Evolutionary conservation across 805 yeast genomes (phyloP).

Genomic region (Yamadazyma laniorum): DNA sequence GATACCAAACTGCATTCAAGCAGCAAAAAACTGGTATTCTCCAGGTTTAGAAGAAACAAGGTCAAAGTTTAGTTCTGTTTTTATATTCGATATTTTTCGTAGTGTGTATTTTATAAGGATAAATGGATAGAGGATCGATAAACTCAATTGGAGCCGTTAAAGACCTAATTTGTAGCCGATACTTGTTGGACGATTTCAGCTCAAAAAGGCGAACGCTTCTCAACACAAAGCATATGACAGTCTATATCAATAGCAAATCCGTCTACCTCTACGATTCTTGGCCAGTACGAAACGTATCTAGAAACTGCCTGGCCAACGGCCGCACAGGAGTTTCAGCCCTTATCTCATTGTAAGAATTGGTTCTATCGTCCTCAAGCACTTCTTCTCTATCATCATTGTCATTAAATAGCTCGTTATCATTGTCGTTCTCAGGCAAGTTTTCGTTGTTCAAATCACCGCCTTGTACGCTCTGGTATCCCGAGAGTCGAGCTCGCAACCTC

Average conservation of each 20-base stretch:
- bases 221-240: too few species aligned
- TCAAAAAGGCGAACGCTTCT: too few species aligned
- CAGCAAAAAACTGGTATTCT: constrained; percentile 17
- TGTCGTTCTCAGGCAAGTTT: neutral
- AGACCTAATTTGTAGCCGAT: too few species aligned
- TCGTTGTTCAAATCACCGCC: neutral
- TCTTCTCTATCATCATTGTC: constrained; percentile 22
- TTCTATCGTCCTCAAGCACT: constrained; percentile 12
- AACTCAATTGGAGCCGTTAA: too few species aligned
- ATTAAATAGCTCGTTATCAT: constrained; percentile 21
- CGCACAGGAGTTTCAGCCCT: constrained; percentile 60
- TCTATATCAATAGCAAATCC: too few species aligned
- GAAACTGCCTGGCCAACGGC: constrained; percentile 57
- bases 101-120: neutral
- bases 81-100: too few species aligned
- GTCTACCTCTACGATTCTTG: too few species aligned
- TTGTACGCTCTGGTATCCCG: constrained; percentile 3
- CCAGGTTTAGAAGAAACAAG: constrained; percentile 12
- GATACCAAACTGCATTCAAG: constrained; percentile 15
- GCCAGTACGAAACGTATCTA: constrained; percentile 48
- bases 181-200: too few species aligned
- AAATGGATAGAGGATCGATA: too few species aligned
- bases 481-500: constrained; percentile 1
- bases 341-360: constrained; percentile 21
- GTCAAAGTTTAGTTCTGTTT: constrained; percentile 2